Evolutionary conservation across 2,329 filamentous ascomycete species (phyloP), one percentile per base, ranked within the genome.

Genomic region (Hypoxylon sp.): DNA sequence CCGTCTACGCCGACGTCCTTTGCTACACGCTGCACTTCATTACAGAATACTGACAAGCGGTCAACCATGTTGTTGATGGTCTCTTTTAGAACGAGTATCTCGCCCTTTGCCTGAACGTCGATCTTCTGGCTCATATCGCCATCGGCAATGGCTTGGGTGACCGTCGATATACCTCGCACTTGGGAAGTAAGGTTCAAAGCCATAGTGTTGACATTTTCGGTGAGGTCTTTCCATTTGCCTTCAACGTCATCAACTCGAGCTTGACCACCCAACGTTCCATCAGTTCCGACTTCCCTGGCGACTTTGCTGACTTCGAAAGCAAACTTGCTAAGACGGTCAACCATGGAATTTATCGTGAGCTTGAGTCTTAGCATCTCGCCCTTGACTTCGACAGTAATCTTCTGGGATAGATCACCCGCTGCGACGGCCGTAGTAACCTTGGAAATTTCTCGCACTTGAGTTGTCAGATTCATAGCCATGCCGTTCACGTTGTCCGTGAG

Each of bases 41-140:
- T 94, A 62, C 94, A 97, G 88, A 98, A 98, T 72, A 95, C 95
- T 66, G 96, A 97, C 55, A 99, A 84, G 70, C 95, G 90, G 78
- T 94, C 94, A 72, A 98, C 95, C 95, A 98, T 98, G 89, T 98
- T 95, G 80, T 98, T 98, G 83, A 98, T 97, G 47, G 95, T 98
- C 77, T 97, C 94, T 79, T 98, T 98, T 57, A 98, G 83, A 2
- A 97, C 91, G 71, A 96, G 88, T 71, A 98, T 97, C 81, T 98
- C 95, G 81, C 95, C 95, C 80, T 95, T 94, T 59, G 95, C 95
- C 75, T 97, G 92, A 6, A 98, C 95, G 72, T 97, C 92, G 75
- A 98, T 97, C 83, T 96, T 96, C 80, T 94, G 92, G 80, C 92
- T 97, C 89, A 98, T 94, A 81, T 98, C 94, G 77, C 95, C 95